Evolutionary conservation across 768 basidiomycete species (phyloP), one percentile per base, ranked within the genome.

Genomic region (Leccinum truebloodii): DNA sequence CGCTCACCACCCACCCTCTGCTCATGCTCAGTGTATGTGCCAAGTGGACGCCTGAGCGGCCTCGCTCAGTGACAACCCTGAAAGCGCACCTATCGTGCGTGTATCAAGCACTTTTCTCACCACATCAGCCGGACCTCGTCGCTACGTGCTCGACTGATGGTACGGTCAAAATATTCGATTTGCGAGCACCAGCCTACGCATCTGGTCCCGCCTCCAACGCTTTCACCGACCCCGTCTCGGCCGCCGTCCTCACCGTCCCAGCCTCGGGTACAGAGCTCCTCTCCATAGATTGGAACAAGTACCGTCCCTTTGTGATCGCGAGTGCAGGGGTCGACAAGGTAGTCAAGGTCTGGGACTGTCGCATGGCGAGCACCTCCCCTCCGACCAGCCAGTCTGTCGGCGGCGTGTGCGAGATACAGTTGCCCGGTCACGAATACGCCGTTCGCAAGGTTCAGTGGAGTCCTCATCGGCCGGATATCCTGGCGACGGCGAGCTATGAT

Each of bases 241-340:
- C 88, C 7, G 83, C 91, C 3, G 87, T 82, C 13, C 80, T 93
- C 62, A 93, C 91, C 12, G 75, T 93, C 7, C 91, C 92, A 22
- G 92, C 89, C 1, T 88, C 90, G 6, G 81, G 82, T 1, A 86
- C 85, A 8, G 94, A 96, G 73, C 77, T 95, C 12, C 83, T 96
- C 24, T 81, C 88, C 4, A 72, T 95, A 34, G 94, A 95, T 65
- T 96, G 93, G 92, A 96, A 96, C 74, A 96, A 96, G 72, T 96
- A 95, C 71, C 83, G 84, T 3, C 89, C 90, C 7, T 85, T 86
- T 67, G 74, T 87, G 12, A 77, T 95, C 58, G 94, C 92, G 1
- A 91, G 86, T 62, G 87, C 81, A 2, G 89, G 89, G 32, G 90
- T 94, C 30, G 93, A 95, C 74, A 89, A 87, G 71, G 67, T 79